Conservation (phyloP, 352 stramenopile genomes). For the Pythium brassicae region DNA sequence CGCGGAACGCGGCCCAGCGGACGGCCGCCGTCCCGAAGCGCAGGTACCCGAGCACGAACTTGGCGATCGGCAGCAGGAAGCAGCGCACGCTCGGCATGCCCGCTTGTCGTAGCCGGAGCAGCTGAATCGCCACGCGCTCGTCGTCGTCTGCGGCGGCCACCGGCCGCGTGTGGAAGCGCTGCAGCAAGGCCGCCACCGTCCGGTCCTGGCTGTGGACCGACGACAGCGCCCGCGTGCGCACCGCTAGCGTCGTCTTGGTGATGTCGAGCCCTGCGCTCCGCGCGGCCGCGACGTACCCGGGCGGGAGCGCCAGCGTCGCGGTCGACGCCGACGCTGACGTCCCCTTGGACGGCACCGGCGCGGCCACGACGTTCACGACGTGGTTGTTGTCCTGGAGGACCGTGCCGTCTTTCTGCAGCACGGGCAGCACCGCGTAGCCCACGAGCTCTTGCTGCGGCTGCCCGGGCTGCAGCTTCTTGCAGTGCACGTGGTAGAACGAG, state of each 20-base stretch:
- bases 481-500: constrained; percentile 80
- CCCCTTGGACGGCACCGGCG: constrained; percentile 18
- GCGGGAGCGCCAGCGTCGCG: constrained; percentile 24
- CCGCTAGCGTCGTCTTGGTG: constrained; percentile 36
- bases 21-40: constrained; percentile 35
- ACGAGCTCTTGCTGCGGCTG: constrained; percentile 68
- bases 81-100: constrained; percentile 34
- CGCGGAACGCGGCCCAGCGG: constrained; percentile 47
- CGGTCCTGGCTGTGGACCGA: constrained; percentile 59
- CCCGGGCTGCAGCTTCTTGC: constrained; percentile 60
- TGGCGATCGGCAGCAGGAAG: constrained; percentile 47
- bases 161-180: constrained; percentile 32
- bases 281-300: constrained; percentile 35
- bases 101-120: constrained; percentile 30
- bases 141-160: constrained; percentile 17
- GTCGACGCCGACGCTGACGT: constrained; percentile 15
- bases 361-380: constrained; percentile 29
- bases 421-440: constrained; percentile 42
- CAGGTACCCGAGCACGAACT: constrained; percentile 48
- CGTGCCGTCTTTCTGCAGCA: constrained; percentile 44
- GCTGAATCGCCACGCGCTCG: constrained; percentile 20
- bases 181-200: constrained; percentile 34
- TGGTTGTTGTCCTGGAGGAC: constrained; percentile 48
- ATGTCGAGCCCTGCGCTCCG: constrained; percentile 26
- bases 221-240: constrained; percentile 40